phyloP scores from a whole-genome alignment of 2,329 filamentous ascomycete species.

The Daldinia sp. region DNA sequence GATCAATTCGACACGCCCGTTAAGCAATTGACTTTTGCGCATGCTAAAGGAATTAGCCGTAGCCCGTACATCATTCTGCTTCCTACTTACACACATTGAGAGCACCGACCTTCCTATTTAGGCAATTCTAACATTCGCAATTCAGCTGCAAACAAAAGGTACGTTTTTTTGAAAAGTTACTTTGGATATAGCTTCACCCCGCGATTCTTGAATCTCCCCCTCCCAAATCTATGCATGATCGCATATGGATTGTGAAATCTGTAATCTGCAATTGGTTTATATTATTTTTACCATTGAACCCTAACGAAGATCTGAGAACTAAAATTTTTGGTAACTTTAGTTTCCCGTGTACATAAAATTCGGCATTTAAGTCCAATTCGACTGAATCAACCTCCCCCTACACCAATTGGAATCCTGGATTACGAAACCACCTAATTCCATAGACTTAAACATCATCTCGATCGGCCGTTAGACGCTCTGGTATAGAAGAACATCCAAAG shows the following conservation, averaged over 20 bases:
- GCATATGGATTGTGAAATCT: neutral
- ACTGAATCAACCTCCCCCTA: neutral
- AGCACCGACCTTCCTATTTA: slow-evolving; percentile 29
- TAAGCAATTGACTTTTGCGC: slow-evolving; percentile 2
- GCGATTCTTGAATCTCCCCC: neutral
- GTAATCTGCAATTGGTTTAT: neutral
- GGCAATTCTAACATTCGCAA: slow-evolving; percentile 31
- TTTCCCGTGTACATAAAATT: slow-evolving; percentile 25
- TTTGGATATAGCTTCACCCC: slow-evolving; percentile 8
- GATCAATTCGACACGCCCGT: slow-evolving; percentile 13
- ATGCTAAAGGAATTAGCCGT: neutral
- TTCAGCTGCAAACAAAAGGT: slow-evolving; percentile 26
- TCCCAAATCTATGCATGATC: neutral
- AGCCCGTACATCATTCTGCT: neutral
- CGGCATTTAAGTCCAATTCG: slow-evolving; percentile 21
- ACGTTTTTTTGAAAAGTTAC: slow-evolving; percentile 17
- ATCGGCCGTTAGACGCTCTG: slow-evolving; percentile 2
- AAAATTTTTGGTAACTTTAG: slow-evolving; percentile 10
- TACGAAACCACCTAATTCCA: slow-evolving; percentile 2
- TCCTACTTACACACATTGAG: slow-evolving; percentile 5
- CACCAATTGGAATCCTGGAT: slow-evolving; percentile 6
- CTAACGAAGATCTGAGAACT: slow-evolving; percentile 8
- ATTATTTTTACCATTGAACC: neutral
- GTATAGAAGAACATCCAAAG: slow-evolving; percentile 14
- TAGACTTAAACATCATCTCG: slow-evolving; percentile 10